Base-by-base conservation (phyloP, 345 rosid species). In the Isatis tinctoria region DNA sequence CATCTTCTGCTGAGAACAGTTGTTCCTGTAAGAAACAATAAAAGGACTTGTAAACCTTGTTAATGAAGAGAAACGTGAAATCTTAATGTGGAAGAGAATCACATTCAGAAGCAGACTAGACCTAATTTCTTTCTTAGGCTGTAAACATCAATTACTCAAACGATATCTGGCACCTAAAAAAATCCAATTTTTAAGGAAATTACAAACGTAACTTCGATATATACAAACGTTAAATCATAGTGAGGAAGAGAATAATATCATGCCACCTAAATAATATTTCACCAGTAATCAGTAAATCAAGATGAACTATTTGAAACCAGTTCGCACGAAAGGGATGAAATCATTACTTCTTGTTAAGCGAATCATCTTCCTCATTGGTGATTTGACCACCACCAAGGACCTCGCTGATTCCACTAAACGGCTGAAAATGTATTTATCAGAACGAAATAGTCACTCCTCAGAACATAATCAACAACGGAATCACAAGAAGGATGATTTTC, bases 1-100 rank as follows among this genome's bases (percentile, higher is more conserved):
- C 51, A 87, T 65, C 74, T 87, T 88, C 54, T 84, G 80, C 41
- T 84, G 88, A 0, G 85, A 87, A 77, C 95, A 91, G 41, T 85
- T 89, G 70, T 85, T 88, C 86, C 90, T 87, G 79, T 57, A 36
- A 1, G 51, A 69, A 35, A 60, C 37, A 60, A 43, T 74, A 39
- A 44, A 33, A 49, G 28, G 12, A 36, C 40, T 10, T 10, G 3
- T 4, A 41, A 13, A 39, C 44, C 24, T 22, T 22, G 24, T 22
- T 22, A 22, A 22, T 22, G 24, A 22, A 22, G 24, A 22, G 24
- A 22, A 22, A 22, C 24, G 24, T 22, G 24, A 22, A 22, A 22
- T 22, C 13, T 1, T 35, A 11, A 5, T 12, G 44, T 40, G n/a
- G 37, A 40, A 40, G n/a, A 14, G 5, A 43, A 6, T n/a, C 49